Base-by-base conservation (phyloP, 1,284 basidiomycete genomes). In the Inonotus obliquus region DNA sequence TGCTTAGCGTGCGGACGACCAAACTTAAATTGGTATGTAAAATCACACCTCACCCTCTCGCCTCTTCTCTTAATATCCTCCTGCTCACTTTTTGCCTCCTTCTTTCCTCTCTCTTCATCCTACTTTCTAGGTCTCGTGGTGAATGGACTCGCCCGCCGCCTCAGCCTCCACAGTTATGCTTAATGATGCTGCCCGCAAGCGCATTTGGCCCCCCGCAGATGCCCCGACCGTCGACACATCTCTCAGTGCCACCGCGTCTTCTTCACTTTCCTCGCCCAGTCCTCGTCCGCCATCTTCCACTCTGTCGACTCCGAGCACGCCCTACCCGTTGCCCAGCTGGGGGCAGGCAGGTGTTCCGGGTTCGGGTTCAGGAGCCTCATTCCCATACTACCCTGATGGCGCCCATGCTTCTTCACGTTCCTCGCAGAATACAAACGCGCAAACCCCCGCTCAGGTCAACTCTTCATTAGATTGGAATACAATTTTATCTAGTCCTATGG, bases 401-500 rank as follows among this genome's bases (percentile, higher is more conserved):
- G 9, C 67, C 67, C 41, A 67, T 69, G 23, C 69, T 63, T 59
- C 65, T 48, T 55, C 57, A 65, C 70, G 67, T 59, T 57, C 53
- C 37, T 55, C 61, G 37, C 55, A 56, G 21, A 49, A 62, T 38
- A 25, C 48, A 25, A 49, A 49, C 27, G n/a, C 59, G 32, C 58
- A 63, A n/a, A n/a, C 51, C 54, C 23, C 35, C 23, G 52, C 61
- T 23, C 63, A 61, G 39, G 25, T 64, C 19, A 52, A 54, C 44
- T 23, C 51, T 19, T 21, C 63, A 64, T 72, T 76, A 49, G 82
- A 86, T 62, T 87, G 86, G 85, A 72, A 70, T 52, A 74, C 75
- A 65, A 63, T 88, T 21, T 84, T 87, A 67, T 77, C 84, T 38
- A 68, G 78, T 7, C 84, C 86, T 1, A 74, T 87, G 61, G 78